Evolutionary conservation across 768 basidiomycete species (phyloP).

Genomic region (Lactarius vividus): DNA sequence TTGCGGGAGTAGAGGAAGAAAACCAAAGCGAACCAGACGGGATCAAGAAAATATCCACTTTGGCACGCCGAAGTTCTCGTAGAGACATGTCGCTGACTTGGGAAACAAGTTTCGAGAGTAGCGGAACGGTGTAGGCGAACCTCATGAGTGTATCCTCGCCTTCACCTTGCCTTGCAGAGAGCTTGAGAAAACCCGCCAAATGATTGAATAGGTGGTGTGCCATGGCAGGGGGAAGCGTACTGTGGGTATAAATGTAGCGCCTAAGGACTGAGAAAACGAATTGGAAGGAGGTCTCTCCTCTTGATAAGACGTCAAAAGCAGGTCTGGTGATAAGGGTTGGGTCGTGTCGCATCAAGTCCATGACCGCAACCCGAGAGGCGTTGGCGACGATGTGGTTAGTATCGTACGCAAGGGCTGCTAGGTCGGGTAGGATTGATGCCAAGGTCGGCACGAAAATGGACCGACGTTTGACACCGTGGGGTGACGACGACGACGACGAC

Average conservation of each 20-base stretch:
- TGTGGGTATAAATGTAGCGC: constrained; percentile 55
- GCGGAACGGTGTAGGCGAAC: constrained; percentile 54
- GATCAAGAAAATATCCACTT: constrained; percentile 64
- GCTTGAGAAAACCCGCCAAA: constrained; percentile 65
- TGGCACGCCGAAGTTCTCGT: constrained; percentile 68
- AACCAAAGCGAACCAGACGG: constrained; percentile 76
- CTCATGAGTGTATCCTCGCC: constrained; percentile 44
- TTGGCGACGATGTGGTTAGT: constrained; percentile 51
- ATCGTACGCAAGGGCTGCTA: constrained; percentile 55
- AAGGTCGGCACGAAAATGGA: constrained; percentile 66
- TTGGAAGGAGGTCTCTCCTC: constrained; percentile 46
- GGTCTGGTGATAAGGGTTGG: constrained; percentile 63
- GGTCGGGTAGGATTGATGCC: constrained; percentile 49
- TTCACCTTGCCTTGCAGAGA: constrained; percentile 44
- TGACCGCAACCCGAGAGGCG: constrained; percentile 52
- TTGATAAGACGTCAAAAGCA: constrained; percentile 56
- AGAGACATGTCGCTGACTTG: constrained; percentile 73
- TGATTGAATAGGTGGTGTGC: constrained; percentile 69
- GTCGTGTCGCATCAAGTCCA: constrained; percentile 74
- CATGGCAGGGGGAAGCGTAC: constrained; percentile 58
- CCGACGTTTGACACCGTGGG: constrained; percentile 50
- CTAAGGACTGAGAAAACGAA: constrained; percentile 52
- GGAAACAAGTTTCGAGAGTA: constrained; percentile 54
- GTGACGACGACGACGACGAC: neutral
- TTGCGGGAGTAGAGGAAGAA: constrained; percentile 47